phyloP scores from a whole-genome alignment of 257 asterid genomes.

The Solanum appendiculatum region DNA sequence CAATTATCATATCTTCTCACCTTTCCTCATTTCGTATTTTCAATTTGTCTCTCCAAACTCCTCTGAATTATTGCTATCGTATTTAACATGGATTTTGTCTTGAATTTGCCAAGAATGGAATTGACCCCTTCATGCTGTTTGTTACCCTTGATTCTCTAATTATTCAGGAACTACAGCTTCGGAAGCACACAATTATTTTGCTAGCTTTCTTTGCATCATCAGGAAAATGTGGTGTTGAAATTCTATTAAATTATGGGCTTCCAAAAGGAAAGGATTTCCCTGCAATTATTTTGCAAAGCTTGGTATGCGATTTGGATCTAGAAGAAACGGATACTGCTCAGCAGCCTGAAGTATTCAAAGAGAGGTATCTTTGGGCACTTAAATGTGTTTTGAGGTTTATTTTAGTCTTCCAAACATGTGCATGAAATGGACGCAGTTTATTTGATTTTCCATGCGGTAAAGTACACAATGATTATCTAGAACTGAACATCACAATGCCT shows the following conservation, averaged over 20 bases:
- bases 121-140: neutral
- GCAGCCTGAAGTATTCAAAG: conserved; percentile 36
- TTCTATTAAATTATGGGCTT: conserved; percentile 42
- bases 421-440: neutral
- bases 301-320: conserved; percentile 59
- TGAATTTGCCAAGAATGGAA: neutral
- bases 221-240: conserved; percentile 55
- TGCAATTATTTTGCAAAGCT: conserved; percentile 50
- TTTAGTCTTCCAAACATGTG: neutral
- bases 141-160: neutral
- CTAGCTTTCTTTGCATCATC: conserved; percentile 86
- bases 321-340: conserved; percentile 39
- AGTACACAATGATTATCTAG: neutral
- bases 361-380: conserved; percentile 39
- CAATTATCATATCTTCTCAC: neutral
- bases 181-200: conserved; percentile 53
- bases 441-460: neutral
- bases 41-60: neutral
- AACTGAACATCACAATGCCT: neutral
- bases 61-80: neutral
- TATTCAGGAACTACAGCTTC: conserved; percentile 87
- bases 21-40: neutral
- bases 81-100: neutral
- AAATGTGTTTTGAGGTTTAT: neutral
- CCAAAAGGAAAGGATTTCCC: conserved; percentile 49